Conservation (phyloP, 129 eudicot genomes). For the Tanacetum coccineum region DNA sequence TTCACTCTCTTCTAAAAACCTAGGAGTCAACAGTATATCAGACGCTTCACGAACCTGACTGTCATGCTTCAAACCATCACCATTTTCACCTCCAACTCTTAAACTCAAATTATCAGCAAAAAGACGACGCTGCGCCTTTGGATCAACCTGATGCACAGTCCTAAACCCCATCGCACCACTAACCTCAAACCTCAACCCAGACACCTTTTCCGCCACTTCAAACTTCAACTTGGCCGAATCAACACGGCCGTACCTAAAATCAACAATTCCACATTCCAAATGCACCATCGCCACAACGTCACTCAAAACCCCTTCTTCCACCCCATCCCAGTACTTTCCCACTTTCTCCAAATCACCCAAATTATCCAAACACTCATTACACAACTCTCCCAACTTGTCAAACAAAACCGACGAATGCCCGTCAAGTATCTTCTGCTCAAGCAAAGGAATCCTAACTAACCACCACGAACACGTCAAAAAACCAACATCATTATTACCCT, state of each 20-base stretch:
- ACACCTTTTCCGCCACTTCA: conserved; percentile 49
- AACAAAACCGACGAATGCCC: conserved; percentile 69
- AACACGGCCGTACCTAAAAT: conserved; percentile 66
- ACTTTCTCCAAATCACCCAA: conserved; percentile 52
- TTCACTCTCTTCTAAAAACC: conserved; percentile 39
- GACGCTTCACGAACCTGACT: conserved; percentile 53
- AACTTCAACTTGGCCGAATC: conserved; percentile 67
- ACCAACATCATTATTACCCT: conserved; percentile 19
- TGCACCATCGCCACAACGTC: conserved; percentile 58
- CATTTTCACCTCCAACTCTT: conserved; percentile 14
- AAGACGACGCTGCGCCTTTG: conserved; percentile 78
- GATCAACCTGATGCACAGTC: conserved; percentile 83
- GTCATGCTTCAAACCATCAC: conserved; percentile 13
- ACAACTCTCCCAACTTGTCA: conserved; percentile 54
- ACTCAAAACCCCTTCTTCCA: conserved; percentile 44
- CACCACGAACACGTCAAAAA: conserved; percentile 63
- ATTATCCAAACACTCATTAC: conserved; percentile 42
- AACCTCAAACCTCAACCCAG: conserved; percentile 51
- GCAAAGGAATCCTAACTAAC: conserved; percentile 60
- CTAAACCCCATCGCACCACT: conserved; percentile 89
- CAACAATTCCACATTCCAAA: conserved; percentile 68
- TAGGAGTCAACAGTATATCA: conserved; percentile 77
- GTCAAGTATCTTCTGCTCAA: conserved; percentile 75
- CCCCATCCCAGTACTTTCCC: conserved; percentile 49
- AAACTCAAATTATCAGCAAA: conserved; percentile 27